Percentiles rank a stretch among this genome's conserved stretches.
phyloP scores from a whole-genome alignment of 768 basidiomycete species.

The Amanita molliuscula region DNA sequence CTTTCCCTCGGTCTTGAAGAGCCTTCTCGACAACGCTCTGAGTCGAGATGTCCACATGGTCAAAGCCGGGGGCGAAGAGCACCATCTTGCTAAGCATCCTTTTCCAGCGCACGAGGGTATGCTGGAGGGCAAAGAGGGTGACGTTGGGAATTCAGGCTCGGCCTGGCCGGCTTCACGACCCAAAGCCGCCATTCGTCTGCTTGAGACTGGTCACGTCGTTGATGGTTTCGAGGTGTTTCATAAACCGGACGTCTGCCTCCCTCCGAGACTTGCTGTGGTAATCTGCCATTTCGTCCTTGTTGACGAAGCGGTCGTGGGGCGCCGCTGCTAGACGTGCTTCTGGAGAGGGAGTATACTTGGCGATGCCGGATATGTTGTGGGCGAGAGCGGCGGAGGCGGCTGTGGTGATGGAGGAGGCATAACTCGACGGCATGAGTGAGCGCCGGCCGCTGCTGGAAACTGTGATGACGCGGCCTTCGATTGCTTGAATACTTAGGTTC shows the following conservation, averaged over 20 bases:
- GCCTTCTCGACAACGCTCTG: constrained; percentile 95
- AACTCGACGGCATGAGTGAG: constrained; percentile 63
- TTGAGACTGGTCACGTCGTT: constrained; percentile 62
- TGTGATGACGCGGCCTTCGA: too few species aligned
- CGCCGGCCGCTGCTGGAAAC: constrained; percentile 36
- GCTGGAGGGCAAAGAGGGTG: constrained; percentile 91
- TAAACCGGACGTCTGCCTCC: constrained; percentile 59
- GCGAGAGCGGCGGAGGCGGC: constrained; percentile 85
- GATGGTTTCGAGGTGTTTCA: constrained; percentile 53
- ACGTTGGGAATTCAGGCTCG: too few species aligned
- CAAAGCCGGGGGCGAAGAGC: constrained; percentile 88
- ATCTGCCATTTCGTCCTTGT: constrained; percentile 72
- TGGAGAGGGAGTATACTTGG: constrained; percentile 63
- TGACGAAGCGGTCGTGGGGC: constrained; percentile 52
- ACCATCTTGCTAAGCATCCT: constrained; percentile 93
- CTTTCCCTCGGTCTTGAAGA: constrained; percentile 74
- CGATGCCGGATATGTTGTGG: constrained; percentile 77
- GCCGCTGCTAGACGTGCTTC: constrained; percentile 31
- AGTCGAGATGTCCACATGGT: constrained; percentile 97
- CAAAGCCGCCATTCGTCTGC: too few species aligned
- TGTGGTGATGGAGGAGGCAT: constrained; percentile 75
- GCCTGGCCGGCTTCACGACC: too few species aligned
- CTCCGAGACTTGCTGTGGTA: constrained; percentile 43
- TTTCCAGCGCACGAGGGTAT: constrained; percentile 87
- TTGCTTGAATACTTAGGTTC: too few species aligned